Conservation (phyloP, 2,329 filamentous ascomycete genomes). For the Fusarium sarcochroum region DNA sequence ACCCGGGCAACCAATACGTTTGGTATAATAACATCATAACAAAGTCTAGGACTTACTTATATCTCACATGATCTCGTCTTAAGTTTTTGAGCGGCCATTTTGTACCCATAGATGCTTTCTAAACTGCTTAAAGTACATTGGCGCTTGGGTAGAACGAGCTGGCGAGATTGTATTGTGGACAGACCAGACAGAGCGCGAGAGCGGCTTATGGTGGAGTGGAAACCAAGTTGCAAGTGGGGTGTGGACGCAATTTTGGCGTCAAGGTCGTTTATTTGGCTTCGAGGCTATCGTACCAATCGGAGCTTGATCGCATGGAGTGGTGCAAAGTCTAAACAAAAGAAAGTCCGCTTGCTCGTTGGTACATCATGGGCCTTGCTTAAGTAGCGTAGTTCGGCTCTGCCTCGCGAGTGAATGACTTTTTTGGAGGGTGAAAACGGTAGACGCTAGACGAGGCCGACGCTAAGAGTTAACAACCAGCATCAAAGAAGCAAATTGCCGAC, state of each 20-base stretch:
- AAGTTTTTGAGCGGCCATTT: not conserved
- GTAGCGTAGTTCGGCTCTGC: conserved; percentile 15
- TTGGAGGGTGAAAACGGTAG: conserved; percentile 19
- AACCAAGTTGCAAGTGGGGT: conserved; percentile 25
- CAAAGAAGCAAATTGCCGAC: conserved; percentile 38
- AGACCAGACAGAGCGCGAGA: conserved; percentile 1
- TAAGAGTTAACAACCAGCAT: conserved; percentile 32
- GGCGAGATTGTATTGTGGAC: not conserved
- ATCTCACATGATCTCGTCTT: too few relatives aligned
- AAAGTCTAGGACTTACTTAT: too few relatives aligned
- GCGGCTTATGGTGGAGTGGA: conserved; percentile 35
- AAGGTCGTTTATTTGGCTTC: conserved; percentile 37
- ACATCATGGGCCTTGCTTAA: conserved; percentile 6
- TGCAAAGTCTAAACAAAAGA: conserved; percentile 45
- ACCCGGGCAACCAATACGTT: too few relatives aligned
- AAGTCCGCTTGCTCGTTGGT: conserved; percentile 30
- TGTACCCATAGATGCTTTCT: not conserved
- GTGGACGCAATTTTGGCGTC: conserved; percentile 42
- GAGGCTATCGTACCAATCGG: conserved; percentile 54
- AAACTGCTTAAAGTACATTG: not conserved
- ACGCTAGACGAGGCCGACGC: conserved; percentile 38
- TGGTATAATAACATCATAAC: too few relatives aligned
- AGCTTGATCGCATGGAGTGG: conserved; percentile 50
- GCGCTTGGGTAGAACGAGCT: not conserved
- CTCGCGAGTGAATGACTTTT: conserved; percentile 26